A percentile compares a stretch with the other conserved stretches of the same genome.
Conservation (phyloP, 495 filamentous ascomycete species). For the Usnea hakonensis region DNA sequence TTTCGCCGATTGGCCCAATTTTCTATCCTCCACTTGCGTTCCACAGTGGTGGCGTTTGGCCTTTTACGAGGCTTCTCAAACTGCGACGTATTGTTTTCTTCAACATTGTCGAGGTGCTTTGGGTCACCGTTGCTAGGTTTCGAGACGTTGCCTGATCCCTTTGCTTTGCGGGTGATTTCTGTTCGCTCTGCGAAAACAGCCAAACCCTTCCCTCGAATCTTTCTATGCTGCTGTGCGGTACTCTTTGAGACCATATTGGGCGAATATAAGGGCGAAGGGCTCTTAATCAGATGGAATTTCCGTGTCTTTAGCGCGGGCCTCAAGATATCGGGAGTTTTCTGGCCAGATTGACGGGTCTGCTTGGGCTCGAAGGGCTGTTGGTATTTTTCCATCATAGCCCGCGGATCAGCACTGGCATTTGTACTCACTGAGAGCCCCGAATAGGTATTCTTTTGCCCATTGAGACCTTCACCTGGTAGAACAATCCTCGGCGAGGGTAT, state of each 20-base stretch:
- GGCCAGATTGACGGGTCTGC: not conserved
- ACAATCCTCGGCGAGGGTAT: slow-evolving; percentile 8
- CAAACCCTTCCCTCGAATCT: slow-evolving; percentile 13
- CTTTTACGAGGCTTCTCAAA: slow-evolving; percentile 6
- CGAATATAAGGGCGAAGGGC: not conserved
- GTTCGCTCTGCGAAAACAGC: slow-evolving; percentile 22
- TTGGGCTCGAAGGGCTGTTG: not conserved
- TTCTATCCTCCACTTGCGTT: slow-evolving; percentile 14
- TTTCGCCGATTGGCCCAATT: not conserved
- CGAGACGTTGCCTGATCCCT: not conserved
- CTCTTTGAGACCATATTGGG: slow-evolving; percentile 1
- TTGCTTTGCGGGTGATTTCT: not conserved
- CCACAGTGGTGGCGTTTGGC: slow-evolving; percentile 15
- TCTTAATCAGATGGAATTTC: slow-evolving; percentile 23
- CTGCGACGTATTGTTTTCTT: not conserved
- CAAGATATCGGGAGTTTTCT: not conserved
- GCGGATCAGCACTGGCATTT: not conserved
- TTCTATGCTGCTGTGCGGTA: slow-evolving; percentile 17
- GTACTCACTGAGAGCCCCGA: not conserved
- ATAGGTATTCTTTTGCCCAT: not conserved
- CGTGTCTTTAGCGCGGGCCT: slow-evolving; percentile 9
- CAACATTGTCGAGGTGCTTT: not conserved
- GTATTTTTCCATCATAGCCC: not conserved
- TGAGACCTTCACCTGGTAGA: slow-evolving; percentile 2
- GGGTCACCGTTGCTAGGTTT: not conserved